Base-by-base conservation (phyloP, 2,329 filamentous ascomycete species). In the Kalmusia sp. region DNA sequence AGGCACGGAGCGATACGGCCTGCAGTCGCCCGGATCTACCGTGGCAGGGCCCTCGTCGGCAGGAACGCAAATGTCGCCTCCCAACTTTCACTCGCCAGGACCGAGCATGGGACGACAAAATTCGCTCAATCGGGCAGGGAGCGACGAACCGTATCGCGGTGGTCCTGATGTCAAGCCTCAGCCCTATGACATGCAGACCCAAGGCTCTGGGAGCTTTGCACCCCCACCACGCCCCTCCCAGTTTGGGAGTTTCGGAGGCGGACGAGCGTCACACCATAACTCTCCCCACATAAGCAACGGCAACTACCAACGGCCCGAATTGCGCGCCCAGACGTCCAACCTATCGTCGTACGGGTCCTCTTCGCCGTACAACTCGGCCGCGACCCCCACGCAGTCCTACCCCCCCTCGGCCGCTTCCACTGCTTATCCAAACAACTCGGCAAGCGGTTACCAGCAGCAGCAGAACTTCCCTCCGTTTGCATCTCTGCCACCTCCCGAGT, bases 391-490 rank as follows among this genome's bases (percentile, higher is more conserved):
- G 77, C 67, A 77, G 67, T 65, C 80, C 80, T 65, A 77, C 77
- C 48, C 76, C 62, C 60, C 77, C 65, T 64, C 82, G 74, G 40
- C 77, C 7, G 55, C 63, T 76, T 39, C 83, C 80, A 51, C 70
- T 71, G 35, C 65, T 58, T 75, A 71, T 51, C 69, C 68, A 41
- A 58, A 44, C 44, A 70, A 57, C 25, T 70, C 72, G 49, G 58
- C 62, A 49, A 70, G 73, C 55, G 70, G 74, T 34, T 90, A 86
- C 66, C 82, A 46, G 31, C 38, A 31, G 31, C 83, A 87, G 51
- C 82, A 87, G 57, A 87, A 82, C 57, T 87, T 87, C 54, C 80
- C 85, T 25, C 80, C 83, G 0, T 87, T 90, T 62, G 82, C 70
- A 7, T 68, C 81, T 52, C 75, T 90, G 40, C 85, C 87, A 30